These are phyloP conservation scores for Dendryphion nanum DNA, from an alignment of 2,329 filamentous ascomycete species.

Conservation along the genomic window DNA sequence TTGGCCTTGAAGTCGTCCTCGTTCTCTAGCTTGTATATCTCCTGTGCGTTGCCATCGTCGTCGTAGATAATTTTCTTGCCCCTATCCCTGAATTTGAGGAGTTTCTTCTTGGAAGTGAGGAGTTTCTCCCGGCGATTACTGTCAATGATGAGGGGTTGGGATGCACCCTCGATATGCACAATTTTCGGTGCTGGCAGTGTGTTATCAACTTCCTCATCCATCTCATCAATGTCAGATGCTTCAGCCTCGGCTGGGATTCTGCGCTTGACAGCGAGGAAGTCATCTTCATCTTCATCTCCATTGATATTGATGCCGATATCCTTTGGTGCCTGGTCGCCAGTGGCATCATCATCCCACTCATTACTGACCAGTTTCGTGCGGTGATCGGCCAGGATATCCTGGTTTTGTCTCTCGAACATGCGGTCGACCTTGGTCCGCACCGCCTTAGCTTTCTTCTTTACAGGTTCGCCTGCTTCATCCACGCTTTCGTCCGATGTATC, in stretches of 20 bases:
- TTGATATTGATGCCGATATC: conserved; percentile 27
- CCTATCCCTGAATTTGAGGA: conserved; percentile 85
- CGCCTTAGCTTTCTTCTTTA: conserved; percentile 56
- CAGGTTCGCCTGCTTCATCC: conserved; percentile 44
- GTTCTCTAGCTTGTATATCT: conserved; percentile 83
- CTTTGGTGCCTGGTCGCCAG: conserved; percentile 35
- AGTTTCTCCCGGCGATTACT: conserved; percentile 94
- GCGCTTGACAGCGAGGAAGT: conserved; percentile 88
- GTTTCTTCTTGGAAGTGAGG: conserved; percentile 91
- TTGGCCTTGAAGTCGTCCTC: conserved; percentile 75
- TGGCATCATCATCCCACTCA: conserved; percentile 43
- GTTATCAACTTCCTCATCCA: conserved; percentile 34
- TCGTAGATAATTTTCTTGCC: conserved; percentile 87
- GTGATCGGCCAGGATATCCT: conserved; percentile 91
- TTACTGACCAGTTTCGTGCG: conserved; percentile 80
- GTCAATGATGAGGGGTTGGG: conserved; percentile 77
- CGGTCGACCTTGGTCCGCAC: conserved; percentile 94
- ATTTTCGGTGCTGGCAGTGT: conserved; percentile 51
- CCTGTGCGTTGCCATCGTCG: conserved; percentile 82
- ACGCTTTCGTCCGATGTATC: conserved; percentile 62
- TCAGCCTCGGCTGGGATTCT: conserved; percentile 72
- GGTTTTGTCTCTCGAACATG: conserved; percentile 97
- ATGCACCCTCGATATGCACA: conserved; percentile 64
- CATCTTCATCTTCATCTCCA: conserved; percentile 61
- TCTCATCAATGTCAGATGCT: conserved; percentile 43